A percentile compares a stretch with the other conserved stretches of the same genome.
Conservation (phyloP, 2,329 filamentous ascomycete genomes). For the Talaromyces sp. region DNA sequence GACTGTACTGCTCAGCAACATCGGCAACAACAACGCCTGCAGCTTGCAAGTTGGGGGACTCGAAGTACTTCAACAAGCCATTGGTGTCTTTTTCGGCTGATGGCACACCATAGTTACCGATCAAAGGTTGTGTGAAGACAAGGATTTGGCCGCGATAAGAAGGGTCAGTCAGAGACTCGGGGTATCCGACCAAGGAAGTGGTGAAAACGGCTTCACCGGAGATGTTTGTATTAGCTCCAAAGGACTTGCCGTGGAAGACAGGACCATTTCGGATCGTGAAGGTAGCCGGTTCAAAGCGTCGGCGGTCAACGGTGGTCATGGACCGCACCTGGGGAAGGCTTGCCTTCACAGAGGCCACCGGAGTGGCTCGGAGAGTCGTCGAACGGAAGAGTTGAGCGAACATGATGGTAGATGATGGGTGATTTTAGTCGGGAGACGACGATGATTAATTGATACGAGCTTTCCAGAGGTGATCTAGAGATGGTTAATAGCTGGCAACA, state of each 20-base stretch:
- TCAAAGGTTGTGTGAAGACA: conserved; percentile 95
- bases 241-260: conserved; percentile 93
- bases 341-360: conserved; percentile 40
- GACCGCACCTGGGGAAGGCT: conserved; percentile 40
- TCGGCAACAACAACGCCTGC: conserved; percentile 94
- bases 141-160: conserved; percentile 80
- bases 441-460: conserved; percentile 61
- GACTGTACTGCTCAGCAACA: conserved; percentile 88
- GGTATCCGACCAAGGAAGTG: conserved; percentile 94
- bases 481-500: conserved; percentile 21
- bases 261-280: conserved; percentile 96
- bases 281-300: conserved; percentile 74
- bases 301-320: conserved; percentile 64
- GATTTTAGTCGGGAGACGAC: conserved; percentile 26
- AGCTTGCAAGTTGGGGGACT: conserved; percentile 96
- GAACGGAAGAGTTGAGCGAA: conserved; percentile 55
- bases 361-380: conserved; percentile 47
- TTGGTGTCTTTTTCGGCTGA: conserved; percentile 78
- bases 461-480: conserved; percentile 64
- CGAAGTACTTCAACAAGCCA: conserved; percentile 94
- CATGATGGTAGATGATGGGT: conserved; percentile 42
- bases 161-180: conserved; percentile 74
- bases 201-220: conserved; percentile 98
- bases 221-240: conserved; percentile 93
- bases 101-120: conserved; percentile 97